Base-by-base conservation (phyloP, 1,284 basidiomycete genomes). In the Tausonia pullulans region DNA sequence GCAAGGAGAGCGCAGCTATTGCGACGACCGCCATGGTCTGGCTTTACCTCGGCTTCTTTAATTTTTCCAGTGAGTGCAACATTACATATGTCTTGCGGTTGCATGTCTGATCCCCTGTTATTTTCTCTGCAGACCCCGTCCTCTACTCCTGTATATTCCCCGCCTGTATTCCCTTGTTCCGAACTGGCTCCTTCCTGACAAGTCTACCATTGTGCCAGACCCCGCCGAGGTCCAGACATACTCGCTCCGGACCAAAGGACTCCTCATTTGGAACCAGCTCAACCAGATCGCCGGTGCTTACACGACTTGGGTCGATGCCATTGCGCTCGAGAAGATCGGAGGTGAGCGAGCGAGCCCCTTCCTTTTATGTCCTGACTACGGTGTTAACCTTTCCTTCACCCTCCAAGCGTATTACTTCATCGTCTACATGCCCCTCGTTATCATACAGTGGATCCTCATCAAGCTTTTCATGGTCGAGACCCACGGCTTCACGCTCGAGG, bases 251-350 rank as follows among this genome's bases (percentile, higher is more conserved):
- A 71, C 69, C 67, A 76, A 77, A 68, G 76, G 77, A 8, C 69
- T 77, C 5, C 71, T 76, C 7, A 70, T 77, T 0, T 78, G 76
- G 76, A 78, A 76, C 68, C 73, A 74, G n/a, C 64, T 73, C 65
- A 72, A 69, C 45, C 76, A 73, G 63, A 40, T 69, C 54, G 66
- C 68, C 46, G 63, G 67, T 13, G 66, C 69, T n/a, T 73, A 70
- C 65, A 67, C 69, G 46, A 69, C 71, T 40, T 77, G 71, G 66
- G 76, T 76, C 49, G 76, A 78, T 66, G 67, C 73, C 3, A 71
- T 78, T 56, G 77, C 76, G 14, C 69, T 78, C 59, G 67, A 73
- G 50, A 65, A 69, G 27, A 78, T 78, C 58, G 76, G 67, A 48
- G 51, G 58, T 52, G 14, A 27, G 27, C 27, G 2, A 40, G 16